Conservation (phyloP, 169 alveolate species). For the Plasmodium coatneyi region DNA sequence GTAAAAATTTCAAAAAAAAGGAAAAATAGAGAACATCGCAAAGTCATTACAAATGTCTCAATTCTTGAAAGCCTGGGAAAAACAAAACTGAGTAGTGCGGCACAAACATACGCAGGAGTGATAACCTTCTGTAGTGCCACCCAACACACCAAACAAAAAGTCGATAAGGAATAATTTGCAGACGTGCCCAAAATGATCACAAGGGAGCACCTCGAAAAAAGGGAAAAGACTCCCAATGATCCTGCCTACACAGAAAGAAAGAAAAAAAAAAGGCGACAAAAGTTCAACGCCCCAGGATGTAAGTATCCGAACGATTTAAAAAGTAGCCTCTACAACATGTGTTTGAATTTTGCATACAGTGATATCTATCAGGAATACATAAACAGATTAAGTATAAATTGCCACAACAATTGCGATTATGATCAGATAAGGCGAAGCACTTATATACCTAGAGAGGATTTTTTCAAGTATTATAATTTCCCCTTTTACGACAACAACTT, state of each 20-base stretch:
- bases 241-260: not conserved
- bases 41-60: not conserved
- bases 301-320: constrained; percentile 34
- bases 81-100: not conserved
- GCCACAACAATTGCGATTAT: constrained; percentile 66
- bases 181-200: not conserved
- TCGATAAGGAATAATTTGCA: not conserved
- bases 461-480: constrained; percentile 65
- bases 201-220: not conserved
- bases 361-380: constrained; percentile 73
- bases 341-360: constrained; percentile 46
- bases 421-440: constrained; percentile 55
- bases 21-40: not conserved
- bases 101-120: not conserved
- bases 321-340: constrained; percentile 19
- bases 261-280: not conserved
- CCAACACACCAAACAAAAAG: not conserved
- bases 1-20: not conserved
- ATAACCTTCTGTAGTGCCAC: not conserved
- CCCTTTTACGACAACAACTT: constrained; percentile 37
- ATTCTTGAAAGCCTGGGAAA: not conserved
- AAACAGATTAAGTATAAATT: constrained; percentile 38
- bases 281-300: not conserved
- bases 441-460: constrained; percentile 49
- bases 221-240: not conserved